phyloP scores from a whole-genome alignment of 2,329 filamentous ascomycete species.

The Aotearoamyces nothofagi region DNA sequence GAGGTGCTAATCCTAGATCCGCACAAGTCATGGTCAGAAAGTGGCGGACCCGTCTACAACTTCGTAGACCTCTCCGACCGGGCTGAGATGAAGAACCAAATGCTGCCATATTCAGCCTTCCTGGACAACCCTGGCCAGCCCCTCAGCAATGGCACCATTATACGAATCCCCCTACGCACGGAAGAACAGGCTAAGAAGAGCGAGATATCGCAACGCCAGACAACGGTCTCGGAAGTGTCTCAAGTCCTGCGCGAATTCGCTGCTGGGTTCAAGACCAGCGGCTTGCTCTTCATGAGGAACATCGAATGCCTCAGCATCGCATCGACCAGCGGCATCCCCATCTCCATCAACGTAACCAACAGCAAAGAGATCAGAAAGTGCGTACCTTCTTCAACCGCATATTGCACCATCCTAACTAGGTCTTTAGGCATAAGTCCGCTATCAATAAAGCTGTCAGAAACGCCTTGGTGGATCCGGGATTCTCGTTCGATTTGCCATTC shows the following conservation, averaged over 20 bases:
- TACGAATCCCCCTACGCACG: constrained; percentile 20
- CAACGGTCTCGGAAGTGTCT: constrained; percentile 13
- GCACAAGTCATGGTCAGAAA: constrained; percentile 17
- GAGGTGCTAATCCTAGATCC: constrained; percentile 20
- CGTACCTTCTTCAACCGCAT: too few relatives aligned
- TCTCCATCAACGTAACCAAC: constrained; percentile 8
- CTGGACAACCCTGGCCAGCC: constrained; percentile 7
- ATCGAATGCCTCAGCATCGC: constrained; percentile 12
- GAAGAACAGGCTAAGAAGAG: constrained; percentile 12
- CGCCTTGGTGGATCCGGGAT: too few relatives aligned
- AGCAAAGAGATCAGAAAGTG: too few relatives aligned
- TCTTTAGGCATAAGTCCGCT: too few relatives aligned
- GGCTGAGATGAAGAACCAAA: constrained; percentile 15
- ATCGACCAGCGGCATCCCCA: constrained; percentile 3
- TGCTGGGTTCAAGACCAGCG: constrained; percentile 14
- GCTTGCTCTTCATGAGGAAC: constrained; percentile 19
- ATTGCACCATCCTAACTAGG: too few relatives aligned
- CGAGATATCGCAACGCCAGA: constrained; percentile 14
- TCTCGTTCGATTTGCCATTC: too few relatives aligned
- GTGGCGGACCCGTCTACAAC: constrained; percentile 18
- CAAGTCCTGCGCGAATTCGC: constrained; percentile 15
- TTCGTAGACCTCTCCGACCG: constrained; percentile 14
- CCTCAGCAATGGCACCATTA: constrained; percentile 19
- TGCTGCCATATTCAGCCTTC: constrained; percentile 16
- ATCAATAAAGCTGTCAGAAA: too few relatives aligned